Evolutionary conservation across 129 eudicot genomes (phyloP).

Genomic region (Smallanthus sonchifolius): DNA sequence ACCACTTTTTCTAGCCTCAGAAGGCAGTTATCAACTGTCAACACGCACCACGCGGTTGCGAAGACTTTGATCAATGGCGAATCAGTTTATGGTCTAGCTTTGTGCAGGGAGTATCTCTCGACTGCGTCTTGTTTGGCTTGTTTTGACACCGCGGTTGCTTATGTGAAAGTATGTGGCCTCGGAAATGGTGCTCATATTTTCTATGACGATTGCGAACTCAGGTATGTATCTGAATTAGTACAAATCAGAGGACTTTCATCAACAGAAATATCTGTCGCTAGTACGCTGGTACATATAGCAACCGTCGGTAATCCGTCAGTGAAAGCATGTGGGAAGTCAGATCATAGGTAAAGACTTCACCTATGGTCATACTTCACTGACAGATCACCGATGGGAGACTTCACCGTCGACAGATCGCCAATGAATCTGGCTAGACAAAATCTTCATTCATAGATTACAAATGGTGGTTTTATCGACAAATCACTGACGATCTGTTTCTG

Average conservation of each 20-base stretch:
- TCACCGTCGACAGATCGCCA: too few relatives aligned
- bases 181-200: constrained; percentile 58
- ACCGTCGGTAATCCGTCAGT: not conserved
- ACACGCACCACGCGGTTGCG: constrained; percentile 36
- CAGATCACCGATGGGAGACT: too few relatives aligned
- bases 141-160: constrained; percentile 41
- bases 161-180: constrained; percentile 43
- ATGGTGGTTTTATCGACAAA: too few relatives aligned
- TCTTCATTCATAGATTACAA: too few relatives aligned
- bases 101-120: constrained; percentile 53
- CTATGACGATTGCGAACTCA: constrained; percentile 54
- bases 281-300: too few relatives aligned
- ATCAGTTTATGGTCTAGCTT: constrained; percentile 49
- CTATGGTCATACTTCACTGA: too few relatives aligned
- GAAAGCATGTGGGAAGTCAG: too few relatives aligned
- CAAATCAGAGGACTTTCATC: not conserved
- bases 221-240: constrained; percentile 20
- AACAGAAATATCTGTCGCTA: too few relatives aligned
- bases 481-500: not conserved
- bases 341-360: too few relatives aligned
- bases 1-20: constrained; percentile 48
- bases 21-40: constrained; percentile 22
- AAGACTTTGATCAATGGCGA: constrained; percentile 44
- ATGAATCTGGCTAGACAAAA: too few relatives aligned
- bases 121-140: constrained; percentile 43